These are phyloP conservation scores for Backusella psychrophila DNA, from an alignment of 192 early-diverging fungal genomes.

Conservation along the genomic window DNA sequence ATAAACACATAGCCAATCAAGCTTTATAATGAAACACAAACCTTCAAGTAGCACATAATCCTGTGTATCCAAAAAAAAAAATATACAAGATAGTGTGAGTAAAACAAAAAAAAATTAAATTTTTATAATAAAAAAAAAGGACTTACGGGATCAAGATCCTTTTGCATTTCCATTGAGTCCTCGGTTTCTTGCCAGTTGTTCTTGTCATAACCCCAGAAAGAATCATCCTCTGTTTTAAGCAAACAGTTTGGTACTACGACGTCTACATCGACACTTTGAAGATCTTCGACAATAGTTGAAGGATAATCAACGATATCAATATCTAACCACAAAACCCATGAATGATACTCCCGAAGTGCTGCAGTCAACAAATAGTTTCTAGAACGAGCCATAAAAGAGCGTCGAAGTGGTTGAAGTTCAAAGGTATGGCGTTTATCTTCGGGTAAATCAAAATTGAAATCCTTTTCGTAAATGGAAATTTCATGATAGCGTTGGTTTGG, in stretches of 20 bases:
- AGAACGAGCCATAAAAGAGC: slow-evolving; percentile 54
- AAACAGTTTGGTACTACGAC: slow-evolving; percentile 60
- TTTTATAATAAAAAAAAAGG: neutral
- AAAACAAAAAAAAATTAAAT: neutral
- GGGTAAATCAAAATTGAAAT: slow-evolving; percentile 52
- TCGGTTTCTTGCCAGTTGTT: slow-evolving; percentile 60
- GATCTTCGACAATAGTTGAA: slow-evolving; percentile 48
- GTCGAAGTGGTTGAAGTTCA: slow-evolving; percentile 51
- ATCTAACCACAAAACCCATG: slow-evolving; percentile 62
- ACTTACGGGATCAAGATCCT: slow-evolving; percentile 25
- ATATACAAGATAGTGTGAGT: slow-evolving; percentile 3
- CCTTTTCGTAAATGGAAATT: slow-evolving; percentile 54
- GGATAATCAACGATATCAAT: slow-evolving; percentile 58
- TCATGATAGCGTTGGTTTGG: slow-evolving; percentile 41
- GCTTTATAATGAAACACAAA: neutral
- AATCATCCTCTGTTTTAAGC: slow-evolving; percentile 21
- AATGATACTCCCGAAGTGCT: slow-evolving; percentile 46
- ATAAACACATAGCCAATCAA: neutral
- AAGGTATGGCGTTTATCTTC: slow-evolving; percentile 51
- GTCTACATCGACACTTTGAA: slow-evolving; percentile 54
- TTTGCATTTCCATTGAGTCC: slow-evolving; percentile 43
- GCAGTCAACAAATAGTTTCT: slow-evolving; percentile 57
- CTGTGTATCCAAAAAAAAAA: slow-evolving; percentile 10
- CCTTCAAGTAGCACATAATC: slow-evolving; percentile 32
- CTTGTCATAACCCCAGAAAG: slow-evolving; percentile 52